A percentile compares a stretch with the other conserved stretches of the same genome.
Evolutionary conservation across 306 rosid species (phyloP).

Genomic region (Styphnolobium japonicum): DNA sequence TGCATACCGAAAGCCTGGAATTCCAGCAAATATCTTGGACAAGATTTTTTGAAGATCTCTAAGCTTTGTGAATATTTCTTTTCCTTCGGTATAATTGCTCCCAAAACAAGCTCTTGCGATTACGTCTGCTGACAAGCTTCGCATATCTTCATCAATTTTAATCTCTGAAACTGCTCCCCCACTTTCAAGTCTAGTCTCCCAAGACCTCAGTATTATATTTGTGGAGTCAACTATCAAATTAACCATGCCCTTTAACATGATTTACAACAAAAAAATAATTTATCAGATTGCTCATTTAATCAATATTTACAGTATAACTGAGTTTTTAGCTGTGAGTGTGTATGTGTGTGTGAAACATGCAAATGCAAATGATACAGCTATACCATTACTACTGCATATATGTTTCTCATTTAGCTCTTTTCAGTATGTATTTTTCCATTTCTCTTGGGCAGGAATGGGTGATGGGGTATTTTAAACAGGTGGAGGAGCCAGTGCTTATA

Average conservation of each 20-base stretch:
- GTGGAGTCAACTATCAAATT: conserved; percentile 61
- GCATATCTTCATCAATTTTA: conserved; percentile 46
- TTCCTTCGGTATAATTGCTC: conserved; percentile 59
- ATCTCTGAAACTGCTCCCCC: conserved; percentile 46
- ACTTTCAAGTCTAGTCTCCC: conserved; percentile 53
- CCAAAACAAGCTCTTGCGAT: conserved; percentile 71
- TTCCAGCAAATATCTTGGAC: conserved; percentile 40
- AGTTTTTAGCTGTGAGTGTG: background rate
- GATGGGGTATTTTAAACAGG: too few species aligned
- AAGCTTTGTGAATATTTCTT: conserved; percentile 60
- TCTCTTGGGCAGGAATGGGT: background rate
- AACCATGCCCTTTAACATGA: conserved; percentile 55
- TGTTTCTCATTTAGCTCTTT: background rate
- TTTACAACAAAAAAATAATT: background rate
- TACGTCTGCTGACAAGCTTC: conserved; percentile 61
- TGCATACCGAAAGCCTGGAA: conserved; percentile 62
- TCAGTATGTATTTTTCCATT: background rate
- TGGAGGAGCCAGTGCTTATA: background rate
- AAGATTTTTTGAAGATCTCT: conserved; percentile 53
- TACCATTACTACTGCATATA: background rate
- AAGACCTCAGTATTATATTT: conserved; percentile 33
- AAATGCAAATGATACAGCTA: background rate
- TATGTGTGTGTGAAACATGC: background rate
- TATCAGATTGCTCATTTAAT: background rate
- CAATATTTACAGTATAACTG: background rate